Base-by-base conservation (phyloP, 2,329 filamentous ascomycete species). In the Fusarium tricinctum region DNA sequence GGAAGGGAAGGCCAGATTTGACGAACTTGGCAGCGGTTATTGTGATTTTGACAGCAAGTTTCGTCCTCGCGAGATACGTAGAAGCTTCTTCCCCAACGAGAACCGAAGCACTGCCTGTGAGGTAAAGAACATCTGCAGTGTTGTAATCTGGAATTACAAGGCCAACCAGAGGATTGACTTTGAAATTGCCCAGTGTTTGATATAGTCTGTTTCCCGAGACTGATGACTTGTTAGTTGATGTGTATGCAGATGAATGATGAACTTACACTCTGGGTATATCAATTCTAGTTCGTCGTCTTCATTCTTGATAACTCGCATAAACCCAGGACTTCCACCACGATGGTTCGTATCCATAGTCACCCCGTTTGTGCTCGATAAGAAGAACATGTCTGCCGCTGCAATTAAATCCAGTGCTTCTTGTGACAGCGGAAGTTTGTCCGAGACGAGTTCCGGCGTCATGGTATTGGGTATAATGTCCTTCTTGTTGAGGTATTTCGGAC, bases 401-500 rank as follows among this genome's bases (percentile, higher is more conserved):
- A 97, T 79, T 30, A 96, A 74, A 9, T 85, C 80, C 10, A 90
- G 66, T 1, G 89, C 91, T 49, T 83, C 81, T 9, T 75, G 71
- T 0, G 86, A 78, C 6, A 94, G 79, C 26, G 78, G 79, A 10
- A 81, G 64, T 3, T 75, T 74, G 32, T 79, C 78, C 6, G 78
- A 74, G 6, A 81, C 73, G 6, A 91, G 87, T 15, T 81, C 75
- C 3, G 91, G 85, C 1, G 82, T 63, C 44, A 86, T 84, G 5
- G 49, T 55, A 28, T 70, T 66, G 7, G 85, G 83, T 3, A 79
- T 75, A 39, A 97, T 87, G 3, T 81, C 80, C 75, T 92, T 94
- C 73, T 87, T 88, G 77, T 95, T 96, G 33, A 97, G 76, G 72
- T 97, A 97, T 78, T 97, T 97, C 3, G 93, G 93, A 72, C 93